phyloP scores from a whole-genome alignment of 2,329 filamentous ascomycete species.

The Phialocephala sp. region DNA sequence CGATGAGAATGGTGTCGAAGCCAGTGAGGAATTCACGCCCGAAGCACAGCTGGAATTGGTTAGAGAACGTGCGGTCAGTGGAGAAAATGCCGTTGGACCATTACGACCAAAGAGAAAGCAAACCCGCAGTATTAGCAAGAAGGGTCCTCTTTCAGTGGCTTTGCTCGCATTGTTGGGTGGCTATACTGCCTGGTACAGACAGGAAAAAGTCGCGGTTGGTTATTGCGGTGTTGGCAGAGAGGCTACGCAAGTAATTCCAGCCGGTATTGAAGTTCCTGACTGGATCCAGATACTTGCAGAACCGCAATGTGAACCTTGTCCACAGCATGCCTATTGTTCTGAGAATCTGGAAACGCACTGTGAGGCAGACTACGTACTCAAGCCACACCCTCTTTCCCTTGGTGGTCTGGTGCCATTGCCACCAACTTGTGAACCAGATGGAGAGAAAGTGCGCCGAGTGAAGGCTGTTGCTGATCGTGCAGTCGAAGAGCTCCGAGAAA shows the following conservation, averaged over 20 bases:
- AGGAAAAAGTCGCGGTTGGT: slow-evolving; percentile 95
- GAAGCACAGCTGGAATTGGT: slow-evolving; percentile 84
- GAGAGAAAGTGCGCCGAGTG: slow-evolving; percentile 86
- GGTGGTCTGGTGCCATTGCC: slow-evolving; percentile 82
- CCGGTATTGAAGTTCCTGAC: slow-evolving; percentile 70
- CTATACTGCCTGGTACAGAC: slow-evolving; percentile 83
- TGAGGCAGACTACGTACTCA: slow-evolving; percentile 85
- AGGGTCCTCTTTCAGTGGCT: slow-evolving; percentile 73
- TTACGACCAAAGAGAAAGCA: slow-evolving; percentile 49
- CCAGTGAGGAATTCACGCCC: slow-evolving; percentile 91
- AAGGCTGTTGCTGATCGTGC: slow-evolving; percentile 87
- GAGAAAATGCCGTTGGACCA: slow-evolving; percentile 53
- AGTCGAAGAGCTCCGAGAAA: slow-evolving; percentile 83
- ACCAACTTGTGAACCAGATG: slow-evolving; percentile 93
- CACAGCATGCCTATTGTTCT: slow-evolving; percentile 88
- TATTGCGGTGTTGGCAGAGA: slow-evolving; percentile 86
- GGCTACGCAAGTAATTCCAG: slow-evolving; percentile 49
- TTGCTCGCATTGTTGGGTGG: slow-evolving; percentile 71
- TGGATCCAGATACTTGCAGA: slow-evolving; percentile 72
- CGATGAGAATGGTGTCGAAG: slow-evolving; percentile 58
- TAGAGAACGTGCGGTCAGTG: slow-evolving; percentile 66
- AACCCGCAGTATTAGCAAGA: slow-evolving; percentile 55
- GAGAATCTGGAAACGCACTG: slow-evolving; percentile 78
- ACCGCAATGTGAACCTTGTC: slow-evolving; percentile 89
- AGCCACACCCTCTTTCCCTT: slow-evolving; percentile 81